Conservation (phyloP, 192 early-diverging fungal genomes). For the Podochytrium sp. region DNA sequence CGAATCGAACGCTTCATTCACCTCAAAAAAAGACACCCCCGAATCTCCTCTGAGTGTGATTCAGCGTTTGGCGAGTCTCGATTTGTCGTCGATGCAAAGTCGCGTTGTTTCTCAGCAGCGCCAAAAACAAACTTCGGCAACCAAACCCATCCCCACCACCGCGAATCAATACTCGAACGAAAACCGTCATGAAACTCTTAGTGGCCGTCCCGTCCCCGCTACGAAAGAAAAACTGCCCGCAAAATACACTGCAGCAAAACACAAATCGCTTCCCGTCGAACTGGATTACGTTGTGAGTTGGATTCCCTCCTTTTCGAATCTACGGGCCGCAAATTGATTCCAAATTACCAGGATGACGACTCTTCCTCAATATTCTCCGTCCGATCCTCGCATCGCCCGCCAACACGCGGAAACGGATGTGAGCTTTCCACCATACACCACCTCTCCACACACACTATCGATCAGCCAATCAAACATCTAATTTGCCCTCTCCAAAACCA, state of each 20-base stretch:
- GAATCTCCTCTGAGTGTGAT: slow-evolving; percentile 2
- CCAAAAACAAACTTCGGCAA: background rate
- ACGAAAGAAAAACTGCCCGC: background rate
- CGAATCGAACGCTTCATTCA: background rate
- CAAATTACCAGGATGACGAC: background rate
- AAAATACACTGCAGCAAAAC: background rate
- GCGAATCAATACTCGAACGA: background rate
- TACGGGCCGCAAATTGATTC: background rate
- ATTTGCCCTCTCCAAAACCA: too few species aligned
- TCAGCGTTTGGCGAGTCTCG: slow-evolving; percentile 10
- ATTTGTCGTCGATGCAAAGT: background rate
- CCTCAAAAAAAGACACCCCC: background rate
- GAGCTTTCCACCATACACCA: background rate
- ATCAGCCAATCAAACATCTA: too few species aligned
- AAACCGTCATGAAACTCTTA: too few species aligned
- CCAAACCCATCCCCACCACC: background rate
- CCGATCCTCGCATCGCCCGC: too few species aligned
- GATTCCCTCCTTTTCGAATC: background rate
- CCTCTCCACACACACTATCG: too few species aligned
- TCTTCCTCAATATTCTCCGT: background rate
- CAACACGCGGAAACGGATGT: background rate
- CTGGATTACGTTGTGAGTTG: background rate
- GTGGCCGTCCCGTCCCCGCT: background rate
- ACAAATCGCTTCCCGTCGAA: background rate
- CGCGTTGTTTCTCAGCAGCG: background rate